phyloP scores from a whole-genome alignment of 1,139 yeast species.

The Taphrina betulina region DNA sequence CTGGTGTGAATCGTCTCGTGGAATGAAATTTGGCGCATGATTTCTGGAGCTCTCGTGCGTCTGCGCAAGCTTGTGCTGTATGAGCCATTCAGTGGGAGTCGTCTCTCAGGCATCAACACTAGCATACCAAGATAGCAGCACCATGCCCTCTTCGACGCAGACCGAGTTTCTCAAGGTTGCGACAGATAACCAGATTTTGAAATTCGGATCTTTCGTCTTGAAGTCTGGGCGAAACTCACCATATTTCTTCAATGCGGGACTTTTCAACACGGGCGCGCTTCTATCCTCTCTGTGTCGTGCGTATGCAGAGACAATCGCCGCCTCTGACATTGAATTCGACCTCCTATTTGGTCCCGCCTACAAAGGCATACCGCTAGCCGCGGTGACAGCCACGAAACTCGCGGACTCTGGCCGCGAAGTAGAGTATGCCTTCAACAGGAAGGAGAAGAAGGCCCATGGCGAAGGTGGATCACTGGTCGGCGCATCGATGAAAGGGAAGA shows the following conservation, averaged over 20 bases:
- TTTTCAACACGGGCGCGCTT: slow-evolving; percentile 76
- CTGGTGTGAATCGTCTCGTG: no score
- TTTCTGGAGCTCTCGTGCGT: no score
- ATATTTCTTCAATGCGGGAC: slow-evolving; percentile 91
- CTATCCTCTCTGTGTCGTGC: slow-evolving; percentile 78
- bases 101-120: no score
- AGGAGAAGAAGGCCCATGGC: slow-evolving; percentile 95
- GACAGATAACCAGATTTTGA: slow-evolving; percentile 21
- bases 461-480: slow-evolving; percentile 98
- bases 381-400: slow-evolving; percentile 84
- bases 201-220: slow-evolving; percentile 42
- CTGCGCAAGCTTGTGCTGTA: no score
- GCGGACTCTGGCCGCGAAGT: slow-evolving; percentile 64
- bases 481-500: slow-evolving; percentile 65
- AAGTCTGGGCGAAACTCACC: slow-evolving; percentile 95
- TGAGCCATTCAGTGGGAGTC: no score
- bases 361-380: slow-evolving; percentile 94
- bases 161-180: slow-evolving; percentile 18
- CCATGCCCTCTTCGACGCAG: slow-evolving; percentile 26
- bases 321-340: slow-evolving; percentile 74
- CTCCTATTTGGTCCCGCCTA: slow-evolving; percentile 96
- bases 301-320: slow-evolving; percentile 82
- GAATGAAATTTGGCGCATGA: no score
- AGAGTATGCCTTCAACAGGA: slow-evolving; percentile 50
- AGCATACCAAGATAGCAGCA: no score